Evolutionary conservation across 805 yeast species (phyloP), one percentile per base, ranked within the genome.

Genomic region (Candida incommunis): DNA sequence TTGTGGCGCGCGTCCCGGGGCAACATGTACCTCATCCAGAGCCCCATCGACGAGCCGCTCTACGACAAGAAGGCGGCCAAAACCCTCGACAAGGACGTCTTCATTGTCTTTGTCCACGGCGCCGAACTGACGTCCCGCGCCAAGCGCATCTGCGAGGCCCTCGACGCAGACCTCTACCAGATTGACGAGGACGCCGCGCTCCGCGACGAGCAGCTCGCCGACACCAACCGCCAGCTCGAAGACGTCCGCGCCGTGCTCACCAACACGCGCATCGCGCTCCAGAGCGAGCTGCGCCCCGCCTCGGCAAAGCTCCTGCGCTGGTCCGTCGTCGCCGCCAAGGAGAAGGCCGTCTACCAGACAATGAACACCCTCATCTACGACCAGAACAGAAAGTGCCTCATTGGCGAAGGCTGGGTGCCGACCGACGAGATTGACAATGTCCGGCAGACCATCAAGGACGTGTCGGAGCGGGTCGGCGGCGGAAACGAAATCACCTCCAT

Each of bases 371-470:
- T 86, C 61, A 85, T 83, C 57, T 82, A 80, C 61, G 94, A 83
- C 57, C 84, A 76, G 51, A 68, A 80, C n/a, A 78, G 95, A 65
- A 77, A 82, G 61, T 83, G 95, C 29, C 69, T 92, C 49, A 75
- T 90, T 42, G 95, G 94, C 20, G 97, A 94, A 68, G 98, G 97
- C 25, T 92, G 99, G 99, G 69, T 85, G 20, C 97, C 99, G 34
- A 71, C 79, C 20, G 77, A 75, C 50, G 95, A 87, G 49, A 65
- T 88, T 31, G 70, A 71, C 3, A 53, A 65, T n/a, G 76, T 90
- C 46, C 81, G 79, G 50, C 64, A 70, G 34, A 74, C 88, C 1
- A 66, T 92, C 50, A 74, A 80, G 53, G 76, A 75, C 40, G 73
- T 78, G 46, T 75, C 82, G 23, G 79, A 76, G 54, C 50, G 67